phyloP scores from a whole-genome alignment of 2,329 filamentous ascomycete species.

The Cercospora sp. region DNA sequence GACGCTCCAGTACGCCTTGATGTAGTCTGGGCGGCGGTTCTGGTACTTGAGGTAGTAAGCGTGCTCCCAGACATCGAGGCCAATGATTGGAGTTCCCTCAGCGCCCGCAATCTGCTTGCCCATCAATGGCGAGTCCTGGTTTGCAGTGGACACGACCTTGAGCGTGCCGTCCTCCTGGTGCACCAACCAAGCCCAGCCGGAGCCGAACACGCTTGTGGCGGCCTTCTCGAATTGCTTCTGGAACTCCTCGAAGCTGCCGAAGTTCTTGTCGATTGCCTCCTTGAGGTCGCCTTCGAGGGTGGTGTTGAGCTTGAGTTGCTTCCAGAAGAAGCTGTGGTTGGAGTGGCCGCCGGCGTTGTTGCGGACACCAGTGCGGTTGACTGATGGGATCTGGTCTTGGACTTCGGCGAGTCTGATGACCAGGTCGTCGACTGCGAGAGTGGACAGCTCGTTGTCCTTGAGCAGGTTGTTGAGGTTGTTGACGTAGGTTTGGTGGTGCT shows the following conservation, averaged over 20 bases:
- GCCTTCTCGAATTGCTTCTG: conserved; percentile 63
- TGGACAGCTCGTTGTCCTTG: conserved; percentile 54
- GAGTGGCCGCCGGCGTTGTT: conserved; percentile 93
- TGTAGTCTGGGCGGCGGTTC: conserved; percentile 73
- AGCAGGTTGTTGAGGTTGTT: conserved; percentile 71
- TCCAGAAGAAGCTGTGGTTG: conserved; percentile 93
- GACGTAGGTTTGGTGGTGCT: conserved; percentile 78
- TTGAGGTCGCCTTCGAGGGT: conserved; percentile 58
- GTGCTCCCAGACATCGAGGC: conserved; percentile 92
- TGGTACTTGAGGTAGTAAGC: conserved; percentile 86
- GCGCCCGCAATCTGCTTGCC: conserved; percentile 57
- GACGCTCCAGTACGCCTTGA: conserved; percentile 74
- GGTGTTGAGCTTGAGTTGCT: conserved; percentile 67
- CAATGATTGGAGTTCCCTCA: conserved; percentile 59
- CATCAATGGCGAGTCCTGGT: conserved; percentile 65
- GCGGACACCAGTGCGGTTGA: conserved; percentile 69
- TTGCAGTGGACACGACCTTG: conserved; percentile 76
- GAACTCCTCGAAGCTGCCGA: conserved; percentile 70
- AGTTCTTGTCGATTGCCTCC: conserved; percentile 63
- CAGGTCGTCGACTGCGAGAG: conserved; percentile 51
- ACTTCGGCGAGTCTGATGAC: conserved; percentile 50
- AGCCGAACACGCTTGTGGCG: conserved; percentile 73
- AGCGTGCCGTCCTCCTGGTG: conserved; percentile 59
- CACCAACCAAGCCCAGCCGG: conserved; percentile 86
- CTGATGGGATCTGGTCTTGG: conserved; percentile 62